phyloP scores from a whole-genome alignment of 164 flowering plant genomes.

The Piper longum region DNA sequence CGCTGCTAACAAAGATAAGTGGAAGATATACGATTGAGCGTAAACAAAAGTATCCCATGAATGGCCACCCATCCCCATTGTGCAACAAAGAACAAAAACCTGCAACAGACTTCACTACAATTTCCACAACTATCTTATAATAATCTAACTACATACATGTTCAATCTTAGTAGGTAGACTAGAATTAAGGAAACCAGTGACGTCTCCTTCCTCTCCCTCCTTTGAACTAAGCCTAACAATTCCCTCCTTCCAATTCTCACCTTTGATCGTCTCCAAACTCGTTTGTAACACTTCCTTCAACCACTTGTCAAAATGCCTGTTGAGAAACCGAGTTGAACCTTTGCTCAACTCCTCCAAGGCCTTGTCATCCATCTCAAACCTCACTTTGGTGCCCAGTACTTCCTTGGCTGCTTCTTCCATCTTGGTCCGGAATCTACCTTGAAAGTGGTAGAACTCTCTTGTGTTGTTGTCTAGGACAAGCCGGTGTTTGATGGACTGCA shows the following conservation, averaged over 20 bases:
- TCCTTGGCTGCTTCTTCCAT: constrained; percentile 23
- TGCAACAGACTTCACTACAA: no score
- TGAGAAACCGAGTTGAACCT: constrained; percentile 29
- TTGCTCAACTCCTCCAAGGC: constrained; percentile 37
- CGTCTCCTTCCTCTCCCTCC: constrained; percentile 18
- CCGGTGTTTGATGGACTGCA: constrained; percentile 28
- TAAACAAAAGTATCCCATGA: no score
- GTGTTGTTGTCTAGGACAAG: constrained; percentile 22
- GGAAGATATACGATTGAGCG: no score
- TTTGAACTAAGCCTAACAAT: constrained; percentile 38
- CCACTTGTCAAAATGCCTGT: constrained; percentile 61
- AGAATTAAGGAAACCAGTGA: constrained; percentile 52
- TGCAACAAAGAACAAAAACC: no score
- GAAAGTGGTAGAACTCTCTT: constrained; percentile 12
- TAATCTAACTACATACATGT: constrained; percentile 4
- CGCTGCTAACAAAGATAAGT: no score
- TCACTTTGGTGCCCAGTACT: constrained; percentile 18
- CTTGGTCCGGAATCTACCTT: constrained; percentile 27
- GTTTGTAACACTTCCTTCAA: constrained; percentile 56
- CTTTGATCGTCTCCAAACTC: constrained; percentile 31
- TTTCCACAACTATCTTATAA: no score
- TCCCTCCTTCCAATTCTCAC: constrained; percentile 24
- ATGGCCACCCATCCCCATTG: no score
- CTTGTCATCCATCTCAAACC: constrained; percentile 30
- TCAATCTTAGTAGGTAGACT: constrained; percentile 54